A percentile compares a stretch with the other conserved stretches of the same genome.
Evolutionary conservation across 768 basidiomycete genomes (phyloP).

Genomic region (Kwoniella bestiolae): DNA sequence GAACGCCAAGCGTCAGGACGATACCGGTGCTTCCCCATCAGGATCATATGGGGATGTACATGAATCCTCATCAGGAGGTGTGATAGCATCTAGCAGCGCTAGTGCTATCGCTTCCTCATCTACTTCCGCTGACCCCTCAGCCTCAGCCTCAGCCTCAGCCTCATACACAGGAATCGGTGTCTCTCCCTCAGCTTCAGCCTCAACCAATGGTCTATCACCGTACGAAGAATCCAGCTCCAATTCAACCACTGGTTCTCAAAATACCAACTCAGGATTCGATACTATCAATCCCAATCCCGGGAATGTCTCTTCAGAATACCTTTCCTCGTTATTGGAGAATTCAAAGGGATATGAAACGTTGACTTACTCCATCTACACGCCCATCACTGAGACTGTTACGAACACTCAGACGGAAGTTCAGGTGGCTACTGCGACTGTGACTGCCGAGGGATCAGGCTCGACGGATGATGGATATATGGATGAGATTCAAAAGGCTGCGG

Average conservation of each 20-base stretch:
- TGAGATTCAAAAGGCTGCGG: conserved; percentile 34
- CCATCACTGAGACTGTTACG: conserved; percentile 15
- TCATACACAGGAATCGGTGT: conserved; percentile 35
- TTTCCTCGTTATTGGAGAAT: conserved; percentile 35
- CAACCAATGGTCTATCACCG: conserved; percentile 21
- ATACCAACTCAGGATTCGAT: conserved; percentile 30
- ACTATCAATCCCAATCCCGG: conserved; percentile 28
- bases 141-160: conserved; percentile 2
- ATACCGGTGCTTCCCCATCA: conserved; percentile 1
- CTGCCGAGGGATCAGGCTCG: conserved; percentile 17
- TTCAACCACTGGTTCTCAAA: conserved; percentile 18
- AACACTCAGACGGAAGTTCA: conserved; percentile 6
- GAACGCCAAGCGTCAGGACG: conserved; percentile 21
- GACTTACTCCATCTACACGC: conserved; percentile 44
- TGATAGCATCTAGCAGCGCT: conserved; percentile 2
- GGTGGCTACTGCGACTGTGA: conserved; percentile 19
- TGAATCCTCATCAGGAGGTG: conserved; percentile 1
- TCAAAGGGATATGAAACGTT: conserved; percentile 44
- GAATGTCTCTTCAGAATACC: conserved; percentile 26
- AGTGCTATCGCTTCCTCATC: neutral
- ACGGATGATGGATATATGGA: conserved; percentile 18
- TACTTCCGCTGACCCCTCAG: neutral
- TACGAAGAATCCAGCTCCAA: conserved; percentile 24
- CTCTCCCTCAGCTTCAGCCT: conserved; percentile 23
- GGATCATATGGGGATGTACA: conserved; percentile 17